phyloP scores from a whole-genome alignment of 345 rosid genomes.

The Adansonia digitata region DNA sequence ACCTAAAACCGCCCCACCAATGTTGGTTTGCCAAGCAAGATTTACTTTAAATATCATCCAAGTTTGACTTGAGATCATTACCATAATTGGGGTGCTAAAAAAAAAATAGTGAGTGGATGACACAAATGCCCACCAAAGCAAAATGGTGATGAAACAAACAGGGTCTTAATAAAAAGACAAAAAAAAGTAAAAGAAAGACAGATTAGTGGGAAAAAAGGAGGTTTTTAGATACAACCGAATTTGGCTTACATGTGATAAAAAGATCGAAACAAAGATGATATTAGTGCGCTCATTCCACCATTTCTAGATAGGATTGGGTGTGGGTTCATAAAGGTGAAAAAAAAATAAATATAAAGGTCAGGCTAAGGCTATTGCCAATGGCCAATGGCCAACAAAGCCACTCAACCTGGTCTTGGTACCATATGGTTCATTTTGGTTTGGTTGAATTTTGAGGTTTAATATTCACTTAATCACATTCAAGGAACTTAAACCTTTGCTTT shows the following conservation, averaged over 20 bases:
- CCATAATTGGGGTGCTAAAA: not conserved
- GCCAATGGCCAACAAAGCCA: not conserved
- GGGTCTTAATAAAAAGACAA: not conserved
- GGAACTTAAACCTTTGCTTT: not conserved
- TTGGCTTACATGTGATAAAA: constrained; percentile 13
- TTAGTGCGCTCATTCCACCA: constrained; percentile 26
- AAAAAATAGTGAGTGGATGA: constrained; percentile 22
- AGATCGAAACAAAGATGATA: not conserved
- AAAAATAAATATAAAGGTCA: too few relatives aligned
- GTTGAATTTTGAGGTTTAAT: not conserved
- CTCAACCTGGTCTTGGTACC: not conserved
- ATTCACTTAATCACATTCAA: not conserved
- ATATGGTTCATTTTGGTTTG: not conserved
- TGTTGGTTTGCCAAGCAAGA: constrained; percentile 21
- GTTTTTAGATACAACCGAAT: constrained; percentile 4
- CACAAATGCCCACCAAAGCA: constrained; percentile 25
- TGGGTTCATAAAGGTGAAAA: not conserved
- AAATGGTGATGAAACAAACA: not conserved
- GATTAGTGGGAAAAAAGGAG: constrained; percentile 22
- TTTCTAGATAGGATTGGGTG: not conserved
- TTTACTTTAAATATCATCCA: too few relatives aligned
- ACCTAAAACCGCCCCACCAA: constrained; percentile 30
- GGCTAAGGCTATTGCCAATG: not conserved
- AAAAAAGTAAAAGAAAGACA: not conserved
- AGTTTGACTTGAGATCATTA: not conserved